These are phyloP conservation scores for Malassezia cuniculi DNA, from an alignment of 1,284 basidiomycete genomes.

Conservation along the genomic window DNA sequence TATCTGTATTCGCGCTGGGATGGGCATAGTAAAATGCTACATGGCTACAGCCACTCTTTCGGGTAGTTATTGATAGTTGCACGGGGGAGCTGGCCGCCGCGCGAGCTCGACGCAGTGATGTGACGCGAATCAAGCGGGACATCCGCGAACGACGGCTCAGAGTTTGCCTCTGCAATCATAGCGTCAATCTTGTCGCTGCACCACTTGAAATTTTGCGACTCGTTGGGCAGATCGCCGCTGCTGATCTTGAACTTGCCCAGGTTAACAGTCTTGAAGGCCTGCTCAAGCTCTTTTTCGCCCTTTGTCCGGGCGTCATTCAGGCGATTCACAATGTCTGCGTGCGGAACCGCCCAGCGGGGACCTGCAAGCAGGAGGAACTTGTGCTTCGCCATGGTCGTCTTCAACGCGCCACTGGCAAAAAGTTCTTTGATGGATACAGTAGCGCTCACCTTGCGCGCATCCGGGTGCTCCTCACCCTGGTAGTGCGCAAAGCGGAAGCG, in stretches of 20 bases:
- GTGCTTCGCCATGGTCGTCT: conserved; percentile 28
- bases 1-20: conserved; percentile 17
- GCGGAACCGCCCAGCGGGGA: conserved; percentile 20
- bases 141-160: conserved; percentile 10
- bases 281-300: neutral
- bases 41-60: conserved; percentile 39
- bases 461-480: conserved; percentile 46
- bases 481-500: conserved; percentile 43
- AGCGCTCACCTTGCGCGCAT: conserved; percentile 43
- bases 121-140: conserved; percentile 43
- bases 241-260: conserved; percentile 41
- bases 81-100: conserved; percentile 18
- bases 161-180: conserved; percentile 42
- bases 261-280: neutral
- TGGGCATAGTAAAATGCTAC: conserved; percentile 16
- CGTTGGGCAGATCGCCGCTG: conserved; percentile 43
- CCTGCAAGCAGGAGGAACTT: conserved; percentile 47
- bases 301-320: conserved; percentile 3
- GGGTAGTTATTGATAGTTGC: conserved; percentile 41
- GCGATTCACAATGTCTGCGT: neutral
- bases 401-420: conserved; percentile 18
- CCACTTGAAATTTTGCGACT: conserved; percentile 47
- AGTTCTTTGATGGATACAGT: conserved; percentile 31
- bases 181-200: conserved; percentile 46
- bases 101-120: conserved; percentile 6